Evolutionary conservation across 495 filamentous ascomycete genomes (phyloP).

Genomic region (Penicillium turbatum): DNA sequence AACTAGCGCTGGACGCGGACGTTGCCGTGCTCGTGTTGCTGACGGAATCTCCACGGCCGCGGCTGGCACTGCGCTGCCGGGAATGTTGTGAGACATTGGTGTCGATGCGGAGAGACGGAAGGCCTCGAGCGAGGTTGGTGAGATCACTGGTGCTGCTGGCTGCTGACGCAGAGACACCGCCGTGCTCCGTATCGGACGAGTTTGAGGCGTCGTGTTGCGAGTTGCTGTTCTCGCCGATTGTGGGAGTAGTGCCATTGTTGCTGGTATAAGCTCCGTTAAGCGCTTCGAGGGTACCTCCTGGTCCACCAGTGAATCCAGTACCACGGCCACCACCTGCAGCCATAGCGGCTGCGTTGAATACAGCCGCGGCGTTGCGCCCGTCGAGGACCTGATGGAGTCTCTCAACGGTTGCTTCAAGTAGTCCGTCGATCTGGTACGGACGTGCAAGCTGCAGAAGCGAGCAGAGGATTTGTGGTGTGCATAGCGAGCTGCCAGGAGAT

Average conservation of each 20-base stretch:
- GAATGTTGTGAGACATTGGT: constrained; percentile 35
- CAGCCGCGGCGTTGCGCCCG: constrained; percentile 87
- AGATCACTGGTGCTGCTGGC: constrained; percentile 33
- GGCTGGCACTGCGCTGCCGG: constrained; percentile 18
- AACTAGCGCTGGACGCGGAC: constrained; percentile 41
- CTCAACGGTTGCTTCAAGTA: constrained; percentile 87
- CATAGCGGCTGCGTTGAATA: constrained; percentile 98
- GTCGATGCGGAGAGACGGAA: constrained; percentile 44
- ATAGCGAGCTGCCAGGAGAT: constrained; percentile 66
- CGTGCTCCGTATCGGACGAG: constrained; percentile 46
- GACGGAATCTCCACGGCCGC: constrained; percentile 41
- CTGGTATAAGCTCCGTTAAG: constrained; percentile 36
- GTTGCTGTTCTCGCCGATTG: constrained; percentile 17
- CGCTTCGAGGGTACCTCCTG: constrained; percentile 43
- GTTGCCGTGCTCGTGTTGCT: constrained; percentile 43
- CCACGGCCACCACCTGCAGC: constrained; percentile 87
- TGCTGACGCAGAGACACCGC: constrained; percentile 29
- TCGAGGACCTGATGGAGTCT: constrained; percentile 88
- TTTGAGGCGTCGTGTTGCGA: constrained; percentile 36
- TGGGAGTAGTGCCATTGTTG: constrained; percentile 18
- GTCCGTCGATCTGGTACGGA: constrained; percentile 86
- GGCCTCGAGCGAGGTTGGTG: constrained; percentile 28
- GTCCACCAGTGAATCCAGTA: constrained; percentile 45
- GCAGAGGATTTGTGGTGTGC: constrained; percentile 92
- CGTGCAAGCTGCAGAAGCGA: constrained; percentile 90